These are phyloP conservation scores for Cyclotella kingstonii DNA, from an alignment of 108 stramenopile genomes.

Conservation along the genomic window DNA sequence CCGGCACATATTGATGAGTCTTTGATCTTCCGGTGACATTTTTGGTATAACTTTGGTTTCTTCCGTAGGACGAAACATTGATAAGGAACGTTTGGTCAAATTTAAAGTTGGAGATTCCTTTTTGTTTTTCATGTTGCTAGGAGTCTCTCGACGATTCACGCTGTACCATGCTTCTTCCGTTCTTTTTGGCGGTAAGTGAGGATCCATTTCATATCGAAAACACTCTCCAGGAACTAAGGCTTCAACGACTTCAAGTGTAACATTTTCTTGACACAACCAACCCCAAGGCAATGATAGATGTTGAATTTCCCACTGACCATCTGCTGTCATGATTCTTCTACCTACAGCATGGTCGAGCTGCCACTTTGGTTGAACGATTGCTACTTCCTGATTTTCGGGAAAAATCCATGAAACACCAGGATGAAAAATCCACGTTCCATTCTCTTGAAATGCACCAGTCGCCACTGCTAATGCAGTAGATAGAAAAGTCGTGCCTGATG, in stretches of 20 bases:
- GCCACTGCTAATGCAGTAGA: conserved; percentile 20
- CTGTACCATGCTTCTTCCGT: conserved; percentile 4
- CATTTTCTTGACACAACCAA: neutral
- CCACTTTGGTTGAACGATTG: neutral
- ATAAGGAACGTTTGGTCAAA: neutral
- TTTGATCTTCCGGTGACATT: neutral
- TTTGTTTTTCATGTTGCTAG: neutral
- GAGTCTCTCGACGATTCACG: too few relatives aligned
- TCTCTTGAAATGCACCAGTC: conserved; percentile 8
- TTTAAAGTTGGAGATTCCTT: neutral
- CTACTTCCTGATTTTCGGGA: neutral
- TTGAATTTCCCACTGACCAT: conserved; percentile 27
- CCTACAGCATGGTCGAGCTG: conserved; percentile 1
- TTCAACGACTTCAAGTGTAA: neutral
- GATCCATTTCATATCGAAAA: conserved; percentile 11
- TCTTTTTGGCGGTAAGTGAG: conserved; percentile 4
- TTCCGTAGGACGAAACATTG: conserved; percentile 5
- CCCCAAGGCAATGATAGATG: conserved; percentile 21
- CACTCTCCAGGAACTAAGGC: conserved; percentile 24
- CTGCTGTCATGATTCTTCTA: conserved; percentile 2
- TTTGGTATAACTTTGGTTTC: neutral
- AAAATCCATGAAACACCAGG: conserved; percentile 4
- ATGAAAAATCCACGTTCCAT: conserved; percentile 10
- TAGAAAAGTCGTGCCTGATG: conserved; percentile 38
- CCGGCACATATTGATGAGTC: conserved; percentile 4